Evolutionary conservation across 352 stramenopile genomes (phyloP).

Genomic region (Phytophthora cryptogea): DNA sequence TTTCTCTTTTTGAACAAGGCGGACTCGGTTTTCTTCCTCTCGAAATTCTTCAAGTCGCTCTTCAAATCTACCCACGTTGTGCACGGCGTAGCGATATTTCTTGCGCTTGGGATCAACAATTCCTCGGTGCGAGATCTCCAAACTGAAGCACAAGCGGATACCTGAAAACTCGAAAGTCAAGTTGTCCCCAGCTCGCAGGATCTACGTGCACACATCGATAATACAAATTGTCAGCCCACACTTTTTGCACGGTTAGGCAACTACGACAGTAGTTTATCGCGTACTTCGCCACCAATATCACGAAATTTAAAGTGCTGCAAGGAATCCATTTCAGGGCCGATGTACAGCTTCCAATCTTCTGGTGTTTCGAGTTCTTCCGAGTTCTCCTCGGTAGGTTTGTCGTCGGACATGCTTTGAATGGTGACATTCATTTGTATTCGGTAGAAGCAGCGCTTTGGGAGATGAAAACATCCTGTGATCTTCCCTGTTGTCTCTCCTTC

Average conservation of each 20-base stretch:
- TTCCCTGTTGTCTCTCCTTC: conserved; percentile 21
- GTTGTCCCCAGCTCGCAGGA: conserved; percentile 30
- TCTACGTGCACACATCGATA: conserved; percentile 13
- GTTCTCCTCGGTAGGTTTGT: not conserved
- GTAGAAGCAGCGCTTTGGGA: conserved; percentile 63
- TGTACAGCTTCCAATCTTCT: conserved; percentile 45
- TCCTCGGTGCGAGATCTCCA: conserved; percentile 44
- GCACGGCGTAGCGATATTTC: conserved; percentile 19
- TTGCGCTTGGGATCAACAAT: conserved; percentile 7
- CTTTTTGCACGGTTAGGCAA: too few relatives aligned
- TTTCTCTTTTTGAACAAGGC: conserved; percentile 56
- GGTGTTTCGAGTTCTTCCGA: conserved; percentile 1
- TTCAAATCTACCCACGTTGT: conserved; percentile 35
- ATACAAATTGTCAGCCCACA: not conserved
- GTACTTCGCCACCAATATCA: conserved; percentile 49
- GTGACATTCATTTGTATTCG: conserved; percentile 40
- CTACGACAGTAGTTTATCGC: not conserved
- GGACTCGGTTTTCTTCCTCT: conserved; percentile 56
- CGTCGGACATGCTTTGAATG: conserved; percentile 8
- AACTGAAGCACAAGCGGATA: conserved; percentile 57
- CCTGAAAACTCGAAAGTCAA: conserved; percentile 66
- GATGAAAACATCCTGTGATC: conserved; percentile 42
- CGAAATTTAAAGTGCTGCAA: conserved; percentile 51
- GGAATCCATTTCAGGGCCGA: conserved; percentile 63
- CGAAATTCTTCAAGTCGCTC: conserved; percentile 68